Percentiles rank a stretch among this genome's conserved stretches.
Evolutionary conservation across 1,139 yeast species (phyloP).

Genomic region (Yamadazyma dendronema): DNA sequence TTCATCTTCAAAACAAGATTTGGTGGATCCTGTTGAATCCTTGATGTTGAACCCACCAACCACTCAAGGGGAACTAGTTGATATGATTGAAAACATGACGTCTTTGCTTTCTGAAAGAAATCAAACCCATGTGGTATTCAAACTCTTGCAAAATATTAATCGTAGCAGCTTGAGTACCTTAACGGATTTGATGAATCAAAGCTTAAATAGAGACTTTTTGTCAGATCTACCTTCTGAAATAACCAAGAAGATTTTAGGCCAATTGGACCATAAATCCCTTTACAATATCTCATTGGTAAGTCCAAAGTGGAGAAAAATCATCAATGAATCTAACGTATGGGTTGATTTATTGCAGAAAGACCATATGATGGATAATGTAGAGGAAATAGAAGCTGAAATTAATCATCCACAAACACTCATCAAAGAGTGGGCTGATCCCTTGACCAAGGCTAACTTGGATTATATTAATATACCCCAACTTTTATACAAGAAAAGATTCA

Average conservation of each 20-base stretch:
- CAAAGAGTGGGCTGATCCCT: conserved; percentile 31
- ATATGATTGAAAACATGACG: conserved; percentile 34
- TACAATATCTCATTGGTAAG: conserved; percentile 66
- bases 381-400: conserved; percentile 35
- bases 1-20: conserved; percentile 12
- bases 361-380: conserved; percentile 39
- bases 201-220: conserved; percentile 72
- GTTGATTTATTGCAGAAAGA: conserved; percentile 52
- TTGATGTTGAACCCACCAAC: conserved; percentile 28
- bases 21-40: conserved; percentile 16
- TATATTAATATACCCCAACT: conserved; percentile 44
- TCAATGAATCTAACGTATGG: conserved; percentile 65
- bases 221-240: conserved; percentile 74
- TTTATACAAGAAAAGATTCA: conserved; percentile 62
- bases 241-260: conserved; percentile 63
- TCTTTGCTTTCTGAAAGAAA: conserved; percentile 37
- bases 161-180: conserved; percentile 70
- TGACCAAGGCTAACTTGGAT: conserved; percentile 8
- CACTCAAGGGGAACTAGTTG: conserved; percentile 41
- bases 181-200: conserved; percentile 53
- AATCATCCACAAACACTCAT: conserved; percentile 25
- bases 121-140: conserved; percentile 53
- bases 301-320: conserved; percentile 62
- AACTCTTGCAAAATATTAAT: conserved; percentile 61
- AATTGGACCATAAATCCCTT: conserved; percentile 65